A percentile compares a stretch with the other conserved stretches of the same genome.
These are phyloP conservation scores for Plasmodium knowlesi DNA, from an alignment of 169 alveolate genomes.

Conservation along the genomic window DNA sequence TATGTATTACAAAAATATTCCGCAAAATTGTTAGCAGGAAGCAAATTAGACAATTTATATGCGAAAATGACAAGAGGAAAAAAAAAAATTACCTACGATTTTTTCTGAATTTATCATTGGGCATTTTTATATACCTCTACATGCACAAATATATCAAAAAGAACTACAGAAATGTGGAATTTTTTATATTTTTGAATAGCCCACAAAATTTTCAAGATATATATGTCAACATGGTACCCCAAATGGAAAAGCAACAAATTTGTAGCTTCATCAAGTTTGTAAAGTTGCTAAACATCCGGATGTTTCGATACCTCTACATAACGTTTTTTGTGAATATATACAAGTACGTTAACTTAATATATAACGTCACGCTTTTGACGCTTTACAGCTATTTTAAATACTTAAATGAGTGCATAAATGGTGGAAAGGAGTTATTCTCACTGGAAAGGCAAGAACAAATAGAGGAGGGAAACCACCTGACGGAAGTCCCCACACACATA, in stretches of 20 bases:
- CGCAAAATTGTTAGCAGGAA: constrained; percentile 59
- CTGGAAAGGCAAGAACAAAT: background rate
- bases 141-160: constrained; percentile 32
- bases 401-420: constrained; percentile 1
- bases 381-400: constrained; percentile 33
- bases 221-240: constrained; percentile 42
- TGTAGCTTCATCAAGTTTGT: constrained; percentile 22
- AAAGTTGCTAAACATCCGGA: constrained; percentile 37
- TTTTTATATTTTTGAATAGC: constrained; percentile 64
- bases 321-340: constrained; percentile 58
- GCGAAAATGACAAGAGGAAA: constrained; percentile 58
- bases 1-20: constrained; percentile 60
- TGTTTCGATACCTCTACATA: constrained; percentile 58
- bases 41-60: constrained; percentile 52
- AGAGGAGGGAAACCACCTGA: background rate
- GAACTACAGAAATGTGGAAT: constrained; percentile 41
- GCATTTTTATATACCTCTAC: constrained; percentile 60
- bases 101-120: constrained; percentile 63
- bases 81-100: constrained; percentile 48
- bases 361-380: constrained; percentile 28
- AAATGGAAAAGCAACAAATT: constrained; percentile 17
- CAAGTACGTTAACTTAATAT: constrained; percentile 38
- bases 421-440: background rate
- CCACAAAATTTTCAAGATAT: constrained; percentile 30
- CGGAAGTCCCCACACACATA: background rate